These are phyloP conservation scores for Colletotrichum ledebouriae DNA, from an alignment of 2,329 filamentous ascomycete species.

Conservation along the genomic window DNA sequence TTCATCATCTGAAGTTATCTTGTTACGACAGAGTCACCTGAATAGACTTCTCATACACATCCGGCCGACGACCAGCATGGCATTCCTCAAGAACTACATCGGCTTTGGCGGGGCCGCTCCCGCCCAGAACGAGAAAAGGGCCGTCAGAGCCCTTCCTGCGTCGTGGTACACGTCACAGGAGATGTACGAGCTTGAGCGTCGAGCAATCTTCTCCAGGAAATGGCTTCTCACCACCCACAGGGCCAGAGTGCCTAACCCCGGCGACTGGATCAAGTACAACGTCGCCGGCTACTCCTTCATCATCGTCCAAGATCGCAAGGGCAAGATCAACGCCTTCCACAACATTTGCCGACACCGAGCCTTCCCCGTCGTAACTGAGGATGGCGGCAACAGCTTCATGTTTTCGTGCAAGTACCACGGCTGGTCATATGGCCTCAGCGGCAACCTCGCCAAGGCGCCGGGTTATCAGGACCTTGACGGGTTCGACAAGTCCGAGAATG, in stretches of 20 bases:
- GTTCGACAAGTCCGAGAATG: constrained; percentile 69
- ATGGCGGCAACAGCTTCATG: constrained; percentile 64
- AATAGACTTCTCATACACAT: constrained; percentile 8
- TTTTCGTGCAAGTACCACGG: constrained; percentile 73
- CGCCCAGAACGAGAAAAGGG: constrained; percentile 48
- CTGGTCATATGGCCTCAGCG: constrained; percentile 71
- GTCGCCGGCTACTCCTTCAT: constrained; percentile 70
- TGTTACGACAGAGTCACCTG: constrained; percentile 1
- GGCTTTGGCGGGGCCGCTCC: constrained; percentile 49
- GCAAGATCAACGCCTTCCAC: constrained; percentile 70
- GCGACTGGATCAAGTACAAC: constrained; percentile 69
- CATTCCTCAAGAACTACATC: constrained; percentile 54
- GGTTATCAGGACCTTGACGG: constrained; percentile 67
- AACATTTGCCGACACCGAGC: constrained; percentile 74
- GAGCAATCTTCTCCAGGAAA: constrained; percentile 69
- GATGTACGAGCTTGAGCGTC: constrained; percentile 69
- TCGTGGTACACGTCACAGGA: constrained; percentile 66
- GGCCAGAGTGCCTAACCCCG: constrained; percentile 62
- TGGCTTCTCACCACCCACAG: constrained; percentile 70
- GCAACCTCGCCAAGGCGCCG: constrained; percentile 71
- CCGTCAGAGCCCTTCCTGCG: constrained; percentile 56
- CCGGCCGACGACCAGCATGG: constrained; percentile 44
- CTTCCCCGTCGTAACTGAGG: constrained; percentile 67
- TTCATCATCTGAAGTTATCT: constrained; percentile 2
- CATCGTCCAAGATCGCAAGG: constrained; percentile 62